These are phyloP conservation scores for Sequoia sempervirens DNA, from an alignment of 75 land plant genomes.

Conservation along the genomic window DNA sequence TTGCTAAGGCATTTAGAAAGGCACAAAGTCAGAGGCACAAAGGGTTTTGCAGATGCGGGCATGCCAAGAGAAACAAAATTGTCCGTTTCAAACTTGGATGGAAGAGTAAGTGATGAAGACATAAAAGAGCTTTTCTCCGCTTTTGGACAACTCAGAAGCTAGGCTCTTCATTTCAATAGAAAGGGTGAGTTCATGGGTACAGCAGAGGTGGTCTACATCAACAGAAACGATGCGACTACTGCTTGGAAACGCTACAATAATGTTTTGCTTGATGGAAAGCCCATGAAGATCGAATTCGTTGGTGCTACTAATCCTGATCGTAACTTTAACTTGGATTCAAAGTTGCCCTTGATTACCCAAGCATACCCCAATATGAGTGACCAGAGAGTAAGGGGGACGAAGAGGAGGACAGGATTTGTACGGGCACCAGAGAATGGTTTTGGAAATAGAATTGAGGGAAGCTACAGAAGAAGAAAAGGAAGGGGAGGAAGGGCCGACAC, in stretches of 20 bases:
- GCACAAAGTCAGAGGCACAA: not conserved
- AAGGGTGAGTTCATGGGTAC: conserved; percentile 18
- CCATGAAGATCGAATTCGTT: conserved; percentile 37
- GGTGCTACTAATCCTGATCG: conserved; percentile 15
- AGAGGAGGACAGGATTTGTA: not conserved
- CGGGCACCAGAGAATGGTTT: too few relatives aligned
- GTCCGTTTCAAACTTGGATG: too few relatives aligned
- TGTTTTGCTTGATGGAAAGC: conserved; percentile 40
- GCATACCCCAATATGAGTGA: not conserved
- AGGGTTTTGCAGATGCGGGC: not conserved
- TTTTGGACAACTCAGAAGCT: not conserved
- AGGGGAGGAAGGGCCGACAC: too few relatives aligned
- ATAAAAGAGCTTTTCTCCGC: not conserved
- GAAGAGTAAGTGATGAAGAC: not conserved
- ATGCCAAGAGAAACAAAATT: not conserved
- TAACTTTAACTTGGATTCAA: not conserved
- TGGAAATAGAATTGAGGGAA: too few relatives aligned
- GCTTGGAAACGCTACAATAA: conserved; percentile 38
- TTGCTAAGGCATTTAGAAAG: not conserved
- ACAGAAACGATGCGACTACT: conserved; percentile 14
- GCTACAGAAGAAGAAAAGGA: too few relatives aligned
- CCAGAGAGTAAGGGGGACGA: not conserved
- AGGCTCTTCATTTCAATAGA: not conserved
- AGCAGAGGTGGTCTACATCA: conserved; percentile 33
- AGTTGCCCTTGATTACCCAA: not conserved